phyloP scores from a whole-genome alignment of 2,329 filamentous ascomycete species.

The Mycocentrospora acerina region DNA sequence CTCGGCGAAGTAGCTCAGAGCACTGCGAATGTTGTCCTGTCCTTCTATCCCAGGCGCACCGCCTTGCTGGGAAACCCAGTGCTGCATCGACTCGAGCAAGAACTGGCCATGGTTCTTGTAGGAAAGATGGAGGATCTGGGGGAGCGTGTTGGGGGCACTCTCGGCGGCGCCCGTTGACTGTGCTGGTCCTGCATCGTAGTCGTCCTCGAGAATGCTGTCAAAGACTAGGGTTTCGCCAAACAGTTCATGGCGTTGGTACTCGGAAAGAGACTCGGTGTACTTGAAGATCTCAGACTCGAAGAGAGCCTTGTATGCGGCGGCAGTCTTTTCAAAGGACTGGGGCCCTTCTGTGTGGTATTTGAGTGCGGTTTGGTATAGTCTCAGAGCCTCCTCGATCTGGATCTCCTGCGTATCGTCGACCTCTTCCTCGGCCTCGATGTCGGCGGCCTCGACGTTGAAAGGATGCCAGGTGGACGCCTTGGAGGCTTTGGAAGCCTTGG shows the following conservation, averaged over 20 bases:
- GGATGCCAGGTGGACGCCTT: slow-evolving; percentile 66
- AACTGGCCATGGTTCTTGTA: slow-evolving; percentile 97
- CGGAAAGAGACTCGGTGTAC: slow-evolving; percentile 82
- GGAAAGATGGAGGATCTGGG: slow-evolving; percentile 87
- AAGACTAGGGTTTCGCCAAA: slow-evolving; percentile 48
- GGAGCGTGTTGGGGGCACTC: slow-evolving; percentile 74
- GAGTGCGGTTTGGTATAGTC: slow-evolving; percentile 87
- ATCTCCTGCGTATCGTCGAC: slow-evolving; percentile 94
- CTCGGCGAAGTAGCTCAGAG: slow-evolving; percentile 59
- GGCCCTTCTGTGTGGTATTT: slow-evolving; percentile 90
- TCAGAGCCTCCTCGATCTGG: slow-evolving; percentile 94
- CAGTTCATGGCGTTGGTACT: slow-evolving; percentile 71
- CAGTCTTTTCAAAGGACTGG: slow-evolving; percentile 71
- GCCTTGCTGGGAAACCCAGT: slow-evolving; percentile 44
- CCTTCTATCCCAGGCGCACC: slow-evolving; percentile 37
- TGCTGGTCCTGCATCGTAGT: slow-evolving; percentile 45
- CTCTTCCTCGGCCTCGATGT: slow-evolving; percentile 87
- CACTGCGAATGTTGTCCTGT: slow-evolving; percentile 26
- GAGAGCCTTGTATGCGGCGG: slow-evolving; percentile 77
- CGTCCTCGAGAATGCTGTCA: slow-evolving; percentile 44
- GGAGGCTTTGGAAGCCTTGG: slow-evolving; percentile 26
- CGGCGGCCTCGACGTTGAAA: slow-evolving; percentile 89
- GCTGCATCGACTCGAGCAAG: slow-evolving; percentile 71
- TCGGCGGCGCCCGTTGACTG: slow-evolving; percentile 63
- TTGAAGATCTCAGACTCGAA: slow-evolving; percentile 93